These are phyloP conservation scores for Vaccinium macrocarpon DNA, from an alignment of 148 eudicot genomes.

Conservation along the genomic window DNA sequence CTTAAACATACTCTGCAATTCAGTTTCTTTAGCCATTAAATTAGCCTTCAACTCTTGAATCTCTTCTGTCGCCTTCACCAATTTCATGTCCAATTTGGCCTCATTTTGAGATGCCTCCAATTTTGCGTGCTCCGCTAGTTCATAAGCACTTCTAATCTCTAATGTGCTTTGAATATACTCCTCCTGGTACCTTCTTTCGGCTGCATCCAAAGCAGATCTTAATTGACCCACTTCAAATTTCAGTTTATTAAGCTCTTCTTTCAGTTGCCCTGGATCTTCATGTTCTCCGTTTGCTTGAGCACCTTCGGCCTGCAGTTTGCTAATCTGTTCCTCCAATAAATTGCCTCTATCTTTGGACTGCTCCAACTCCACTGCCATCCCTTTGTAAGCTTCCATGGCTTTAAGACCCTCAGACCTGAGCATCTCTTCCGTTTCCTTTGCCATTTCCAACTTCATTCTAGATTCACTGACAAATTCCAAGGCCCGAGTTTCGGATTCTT, in stretches of 20 bases:
- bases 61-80: conserved; percentile 37
- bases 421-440: conserved; percentile 47
- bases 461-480: conserved; percentile 45
- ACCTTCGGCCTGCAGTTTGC: conserved; percentile 36
- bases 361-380: conserved; percentile 49
- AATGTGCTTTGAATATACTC: conserved; percentile 69
- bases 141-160: conserved; percentile 71
- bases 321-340: conserved; percentile 48
- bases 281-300: conserved; percentile 18
- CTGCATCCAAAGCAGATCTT: conserved; percentile 54
- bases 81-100: conserved; percentile 43
- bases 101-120: conserved; percentile 50
- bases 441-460: conserved; percentile 53
- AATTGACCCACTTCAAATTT: conserved; percentile 50
- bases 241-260: conserved; percentile 47
- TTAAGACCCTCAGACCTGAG: conserved; percentile 43
- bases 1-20: conserved; percentile 30
- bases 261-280: conserved; percentile 37
- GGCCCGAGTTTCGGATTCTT: conserved; percentile 57
- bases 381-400: conserved; percentile 48
- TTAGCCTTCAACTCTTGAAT: conserved; percentile 51
- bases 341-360: conserved; percentile 49
- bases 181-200: conserved; percentile 65
- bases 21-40: conserved; percentile 36
- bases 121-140: conserved; percentile 56